Percentiles rank a stretch among this genome's conserved stretches.
phyloP scores from a whole-genome alignment of 2,329 filamentous ascomycete genomes.

The Thelonectria olida region DNA sequence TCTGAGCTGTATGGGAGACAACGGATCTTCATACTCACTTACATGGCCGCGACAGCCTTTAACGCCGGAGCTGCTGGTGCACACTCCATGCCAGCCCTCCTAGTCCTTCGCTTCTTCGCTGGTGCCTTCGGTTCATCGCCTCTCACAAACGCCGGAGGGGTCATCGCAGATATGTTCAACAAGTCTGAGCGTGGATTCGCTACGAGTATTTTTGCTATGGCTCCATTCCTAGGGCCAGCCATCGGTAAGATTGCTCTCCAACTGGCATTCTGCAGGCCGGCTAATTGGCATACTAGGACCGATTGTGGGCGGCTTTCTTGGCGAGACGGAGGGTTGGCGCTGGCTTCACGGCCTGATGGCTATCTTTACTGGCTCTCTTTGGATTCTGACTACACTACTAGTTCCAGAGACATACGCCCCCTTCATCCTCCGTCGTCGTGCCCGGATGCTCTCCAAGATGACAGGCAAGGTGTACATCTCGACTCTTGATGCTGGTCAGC shows the following conservation, averaged over 20 bases:
- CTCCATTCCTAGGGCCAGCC: slow-evolving; percentile 1
- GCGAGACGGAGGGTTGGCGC: slow-evolving; percentile 4
- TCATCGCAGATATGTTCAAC: slow-evolving; percentile 6
- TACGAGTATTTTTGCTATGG: slow-evolving; percentile 6
- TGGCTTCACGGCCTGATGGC: slow-evolving; percentile 8
- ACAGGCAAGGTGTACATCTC: slow-evolving; percentile 10
- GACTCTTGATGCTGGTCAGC: not conserved
- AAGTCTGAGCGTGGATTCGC: not conserved
- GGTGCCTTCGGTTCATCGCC: slow-evolving; percentile 5
- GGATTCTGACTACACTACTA: not conserved
- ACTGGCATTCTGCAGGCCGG: not conserved
- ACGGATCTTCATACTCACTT: slow-evolving; percentile 1
- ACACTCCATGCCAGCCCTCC: not conserved
- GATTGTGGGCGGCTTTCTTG: slow-evolving; percentile 4
- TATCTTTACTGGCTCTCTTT: slow-evolving; percentile 1
- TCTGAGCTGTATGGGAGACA: slow-evolving; percentile 7
- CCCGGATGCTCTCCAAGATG: not conserved
- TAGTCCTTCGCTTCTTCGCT: slow-evolving; percentile 7
- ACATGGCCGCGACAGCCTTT: not conserved
- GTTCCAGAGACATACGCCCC: slow-evolving; percentile 5
- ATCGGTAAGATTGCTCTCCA: not conserved
- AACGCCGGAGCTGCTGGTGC: not conserved
- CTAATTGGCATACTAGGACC: not conserved
- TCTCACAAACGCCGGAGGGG: not conserved
- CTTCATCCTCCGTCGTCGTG: not conserved